phyloP scores from a whole-genome alignment of 2,329 filamentous ascomycete species.

The Alternaria rosae region DNA sequence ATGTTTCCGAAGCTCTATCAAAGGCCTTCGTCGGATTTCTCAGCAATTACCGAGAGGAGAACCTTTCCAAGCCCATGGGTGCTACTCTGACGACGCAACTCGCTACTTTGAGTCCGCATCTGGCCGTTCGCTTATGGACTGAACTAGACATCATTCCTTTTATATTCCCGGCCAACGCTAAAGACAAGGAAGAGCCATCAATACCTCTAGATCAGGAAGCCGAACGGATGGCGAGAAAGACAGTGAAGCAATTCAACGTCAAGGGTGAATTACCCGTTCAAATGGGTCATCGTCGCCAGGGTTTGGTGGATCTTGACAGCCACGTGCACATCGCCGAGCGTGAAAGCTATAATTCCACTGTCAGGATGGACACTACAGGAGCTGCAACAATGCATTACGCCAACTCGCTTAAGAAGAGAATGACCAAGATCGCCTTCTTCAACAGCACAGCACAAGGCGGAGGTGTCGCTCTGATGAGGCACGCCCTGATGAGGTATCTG shows the following conservation, averaged over 20 bases:
- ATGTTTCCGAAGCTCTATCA: slow-evolving; percentile 50
- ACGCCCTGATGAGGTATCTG: slow-evolving; percentile 77
- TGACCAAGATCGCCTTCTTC: slow-evolving; percentile 78
- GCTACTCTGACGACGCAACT: slow-evolving; percentile 71
- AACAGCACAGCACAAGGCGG: slow-evolving; percentile 82
- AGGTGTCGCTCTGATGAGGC: slow-evolving; percentile 82
- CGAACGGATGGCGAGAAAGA: slow-evolving; percentile 81
- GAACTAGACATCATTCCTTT: slow-evolving; percentile 80
- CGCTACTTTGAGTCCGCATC: slow-evolving; percentile 66
- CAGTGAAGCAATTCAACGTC: slow-evolving; percentile 59
- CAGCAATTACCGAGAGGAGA: slow-evolving; percentile 66
- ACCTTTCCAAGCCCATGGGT: slow-evolving; percentile 77
- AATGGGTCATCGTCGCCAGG: slow-evolving; percentile 10
- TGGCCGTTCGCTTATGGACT: slow-evolving; percentile 76
- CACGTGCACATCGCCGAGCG: slow-evolving; percentile 66
- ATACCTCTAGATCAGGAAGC: slow-evolving; percentile 80
- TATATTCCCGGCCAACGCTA: slow-evolving; percentile 56
- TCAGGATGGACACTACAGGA: slow-evolving; percentile 67
- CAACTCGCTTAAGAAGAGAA: slow-evolving; percentile 66
- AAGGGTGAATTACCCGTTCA: slow-evolving; percentile 6
- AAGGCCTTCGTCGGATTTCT: slow-evolving; percentile 67
- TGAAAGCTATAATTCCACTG: slow-evolving; percentile 68
- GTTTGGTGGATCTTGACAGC: slow-evolving; percentile 68
- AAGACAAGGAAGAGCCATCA: slow-evolving; percentile 44
- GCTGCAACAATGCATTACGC: slow-evolving; percentile 69